phyloP scores from a whole-genome alignment of 257 asterid genomes.

The Mentha longifolia region DNA sequence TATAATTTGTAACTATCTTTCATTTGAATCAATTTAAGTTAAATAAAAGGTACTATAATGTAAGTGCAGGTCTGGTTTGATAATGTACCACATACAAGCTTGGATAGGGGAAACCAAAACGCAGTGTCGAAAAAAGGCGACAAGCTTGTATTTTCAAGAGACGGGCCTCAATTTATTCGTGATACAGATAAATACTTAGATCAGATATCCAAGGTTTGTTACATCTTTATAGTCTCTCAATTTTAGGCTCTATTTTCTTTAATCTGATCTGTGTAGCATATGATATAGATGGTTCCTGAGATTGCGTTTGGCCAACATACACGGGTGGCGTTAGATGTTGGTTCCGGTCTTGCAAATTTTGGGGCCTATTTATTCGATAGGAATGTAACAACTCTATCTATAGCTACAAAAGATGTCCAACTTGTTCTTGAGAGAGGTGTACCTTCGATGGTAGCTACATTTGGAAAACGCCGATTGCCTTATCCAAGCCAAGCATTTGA shows the following conservation, averaged over 20 bases:
- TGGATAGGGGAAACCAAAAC: conserved; percentile 36
- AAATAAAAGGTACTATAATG: not conserved
- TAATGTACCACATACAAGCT: conserved; percentile 43
- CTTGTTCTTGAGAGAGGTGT: conserved; percentile 68
- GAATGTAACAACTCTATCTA: conserved; percentile 62
- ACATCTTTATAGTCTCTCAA: conserved; percentile 12
- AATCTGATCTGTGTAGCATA: conserved; percentile 24
- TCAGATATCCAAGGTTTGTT: conserved; percentile 60
- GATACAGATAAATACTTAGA: conserved; percentile 49
- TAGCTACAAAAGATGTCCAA: conserved; percentile 56
- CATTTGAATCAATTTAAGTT: not conserved
- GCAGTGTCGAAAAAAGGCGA: conserved; percentile 41
- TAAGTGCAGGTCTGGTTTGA: conserved; percentile 57
- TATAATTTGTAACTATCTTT: not conserved
- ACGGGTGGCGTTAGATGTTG: conserved; percentile 63
- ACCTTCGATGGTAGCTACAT: conserved; percentile 62
- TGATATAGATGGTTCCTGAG: conserved; percentile 60
- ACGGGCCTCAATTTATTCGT: conserved; percentile 40
- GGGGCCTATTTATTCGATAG: conserved; percentile 59
- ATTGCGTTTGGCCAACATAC: conserved; percentile 57
- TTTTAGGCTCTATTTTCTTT: conserved; percentile 5
- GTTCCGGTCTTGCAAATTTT: conserved; percentile 54
- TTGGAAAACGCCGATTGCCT: conserved; percentile 53
- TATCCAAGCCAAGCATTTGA: conserved; percentile 73
- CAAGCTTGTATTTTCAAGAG: conserved; percentile 46